Evolutionary conservation across 768 basidiomycete genomes (phyloP).

Genomic region (Suillus sp.): DNA sequence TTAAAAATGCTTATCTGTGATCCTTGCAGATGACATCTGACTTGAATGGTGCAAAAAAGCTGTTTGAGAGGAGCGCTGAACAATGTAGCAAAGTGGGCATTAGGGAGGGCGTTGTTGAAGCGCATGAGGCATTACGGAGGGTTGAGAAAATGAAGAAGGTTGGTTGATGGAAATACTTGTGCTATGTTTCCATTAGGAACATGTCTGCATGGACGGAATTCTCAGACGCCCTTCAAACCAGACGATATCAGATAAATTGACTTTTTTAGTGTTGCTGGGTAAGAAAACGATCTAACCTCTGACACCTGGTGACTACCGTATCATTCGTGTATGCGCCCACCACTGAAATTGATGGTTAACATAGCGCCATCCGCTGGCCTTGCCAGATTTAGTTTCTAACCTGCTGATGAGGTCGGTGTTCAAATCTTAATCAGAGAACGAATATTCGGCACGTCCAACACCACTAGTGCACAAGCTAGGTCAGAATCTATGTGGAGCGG

Average conservation of each 20-base stretch:
- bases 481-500: background rate
- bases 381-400: background rate
- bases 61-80: constrained; percentile 35
- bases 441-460: background rate
- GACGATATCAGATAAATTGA: background rate
- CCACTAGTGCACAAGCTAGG: background rate
- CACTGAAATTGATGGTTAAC: background rate
- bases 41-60: constrained; percentile 26
- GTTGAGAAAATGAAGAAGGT: constrained; percentile 18
- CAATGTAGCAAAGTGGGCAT: constrained; percentile 35
- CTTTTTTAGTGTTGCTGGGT: background rate
- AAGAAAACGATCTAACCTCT: background rate
- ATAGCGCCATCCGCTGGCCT: background rate
- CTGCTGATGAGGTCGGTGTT: background rate
- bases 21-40: constrained; percentile 37
- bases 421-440: background rate
- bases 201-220: background rate
- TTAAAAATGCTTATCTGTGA: background rate
- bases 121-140: constrained; percentile 37
- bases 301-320: background rate
- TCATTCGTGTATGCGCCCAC: background rate
- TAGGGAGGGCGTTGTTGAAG: constrained; percentile 38
- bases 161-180: background rate
- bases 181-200: background rate
- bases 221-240: background rate